A percentile compares a stretch with the other conserved stretches of the same genome.
phyloP scores from a whole-genome alignment of 164 flowering plant genomes.

The Magnolia changhungtana region DNA sequence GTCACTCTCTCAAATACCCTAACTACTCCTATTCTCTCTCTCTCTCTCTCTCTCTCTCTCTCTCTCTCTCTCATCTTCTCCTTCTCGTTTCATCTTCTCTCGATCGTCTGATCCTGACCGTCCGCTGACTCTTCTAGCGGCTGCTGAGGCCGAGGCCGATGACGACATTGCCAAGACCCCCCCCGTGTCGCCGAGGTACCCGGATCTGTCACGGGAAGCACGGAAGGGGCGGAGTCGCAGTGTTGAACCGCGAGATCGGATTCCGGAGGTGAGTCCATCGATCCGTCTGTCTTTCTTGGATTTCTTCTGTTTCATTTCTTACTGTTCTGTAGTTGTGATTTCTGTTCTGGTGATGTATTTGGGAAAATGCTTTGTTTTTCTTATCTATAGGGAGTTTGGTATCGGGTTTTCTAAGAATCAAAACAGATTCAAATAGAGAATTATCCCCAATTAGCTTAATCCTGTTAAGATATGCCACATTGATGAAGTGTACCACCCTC shows the following conservation, averaged over 20 bases:
- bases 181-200: conserved; percentile 79
- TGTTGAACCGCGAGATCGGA: conserved; percentile 70
- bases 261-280: conserved; percentile 48
- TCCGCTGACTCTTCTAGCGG: background rate
- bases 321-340: background rate
- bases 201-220: conserved; percentile 83
- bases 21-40: background rate
- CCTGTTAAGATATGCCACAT: background rate
- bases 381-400: background rate
- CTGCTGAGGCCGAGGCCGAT: background rate
- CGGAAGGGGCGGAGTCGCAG: conserved; percentile 57
- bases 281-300: background rate
- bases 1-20: background rate
- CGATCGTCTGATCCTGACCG: background rate
- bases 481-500: background rate
- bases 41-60: background rate
- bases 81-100: background rate
- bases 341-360: background rate
- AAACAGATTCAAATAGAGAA: no score
- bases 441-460: background rate
- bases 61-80: background rate
- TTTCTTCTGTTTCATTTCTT: background rate
- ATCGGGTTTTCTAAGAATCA: no score
- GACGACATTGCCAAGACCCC: conserved; percentile 58
- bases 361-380: background rate